A percentile compares a stretch with the other conserved stretches of the same genome.
phyloP scores from a whole-genome alignment of 2,329 filamentous ascomycete species.

The Pseudogymnoascus sp. region DNA sequence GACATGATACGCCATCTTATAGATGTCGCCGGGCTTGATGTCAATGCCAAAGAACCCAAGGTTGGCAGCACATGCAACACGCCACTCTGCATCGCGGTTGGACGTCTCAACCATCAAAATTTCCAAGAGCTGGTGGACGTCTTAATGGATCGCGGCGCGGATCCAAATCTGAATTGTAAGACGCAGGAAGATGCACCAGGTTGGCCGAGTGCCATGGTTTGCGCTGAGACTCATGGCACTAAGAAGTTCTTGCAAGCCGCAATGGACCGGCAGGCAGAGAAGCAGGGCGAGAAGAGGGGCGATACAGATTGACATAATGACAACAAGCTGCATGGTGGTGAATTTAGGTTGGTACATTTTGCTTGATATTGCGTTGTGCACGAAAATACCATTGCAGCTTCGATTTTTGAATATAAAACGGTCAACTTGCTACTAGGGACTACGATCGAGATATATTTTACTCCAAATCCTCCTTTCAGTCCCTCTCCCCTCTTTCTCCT shows the following conservation, averaged over 20 bases:
- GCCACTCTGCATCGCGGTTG: constrained; percentile 13
- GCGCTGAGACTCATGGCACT: not conserved
- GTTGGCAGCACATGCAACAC: constrained; percentile 9
- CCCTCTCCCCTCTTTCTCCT: not conserved
- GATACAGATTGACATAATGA: not conserved
- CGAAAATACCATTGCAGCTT: not conserved
- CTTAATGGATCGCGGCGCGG: constrained; percentile 15
- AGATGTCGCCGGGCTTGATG: constrained; percentile 14
- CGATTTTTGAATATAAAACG: not conserved
- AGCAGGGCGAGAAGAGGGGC: not conserved
- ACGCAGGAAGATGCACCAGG: not conserved
- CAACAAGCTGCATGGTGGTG: not conserved
- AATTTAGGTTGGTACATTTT: not conserved
- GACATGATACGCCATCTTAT: constrained; percentile 15
- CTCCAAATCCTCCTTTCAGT: not conserved
- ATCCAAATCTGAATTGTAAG: constrained; percentile 10
- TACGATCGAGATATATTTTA: not conserved
- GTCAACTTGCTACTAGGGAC: not conserved
- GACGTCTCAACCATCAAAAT: not conserved
- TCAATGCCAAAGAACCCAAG: constrained; percentile 6
- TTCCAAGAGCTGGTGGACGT: constrained; percentile 5
- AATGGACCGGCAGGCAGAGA: not conserved
- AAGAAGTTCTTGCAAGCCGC: not conserved
- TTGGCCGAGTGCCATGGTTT: not conserved
- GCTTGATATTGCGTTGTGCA: not conserved